Conservation (phyloP, 2,329 filamentous ascomycete genomes). For the Colletotrichum lupini region DNA sequence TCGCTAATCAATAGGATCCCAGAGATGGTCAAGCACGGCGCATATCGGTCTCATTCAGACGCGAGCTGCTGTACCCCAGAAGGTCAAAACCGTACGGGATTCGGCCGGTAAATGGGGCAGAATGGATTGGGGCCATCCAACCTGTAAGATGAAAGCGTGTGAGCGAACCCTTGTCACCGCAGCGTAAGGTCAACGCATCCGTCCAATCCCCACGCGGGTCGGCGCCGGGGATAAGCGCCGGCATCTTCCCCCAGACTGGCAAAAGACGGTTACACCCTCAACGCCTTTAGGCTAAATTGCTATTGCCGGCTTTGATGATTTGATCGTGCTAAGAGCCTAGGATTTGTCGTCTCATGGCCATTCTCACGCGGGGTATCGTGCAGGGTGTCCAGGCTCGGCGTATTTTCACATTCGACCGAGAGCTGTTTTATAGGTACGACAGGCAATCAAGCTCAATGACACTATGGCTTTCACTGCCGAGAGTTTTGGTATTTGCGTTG, state of each 20-base stretch:
- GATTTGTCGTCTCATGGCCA: neutral
- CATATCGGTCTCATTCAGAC: neutral
- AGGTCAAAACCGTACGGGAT: neutral
- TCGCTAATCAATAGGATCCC: neutral
- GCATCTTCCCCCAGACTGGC: neutral
- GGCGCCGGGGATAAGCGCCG: neutral
- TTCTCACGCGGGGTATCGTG: constrained; percentile 21
- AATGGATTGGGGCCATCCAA: neutral
- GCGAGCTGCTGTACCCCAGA: neutral
- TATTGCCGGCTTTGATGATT: constrained; percentile 20
- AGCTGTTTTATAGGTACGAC: neutral
- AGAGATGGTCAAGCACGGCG: neutral
- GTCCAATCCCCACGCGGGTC: neutral
- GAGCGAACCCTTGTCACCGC: neutral
- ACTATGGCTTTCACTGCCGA: neutral
- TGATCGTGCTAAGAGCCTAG: neutral
- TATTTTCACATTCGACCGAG: neutral
- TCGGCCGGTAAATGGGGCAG: neutral
- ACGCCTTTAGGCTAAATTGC: constrained; percentile 27
- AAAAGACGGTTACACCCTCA: constrained; percentile 9
- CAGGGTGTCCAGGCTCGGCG: neutral
- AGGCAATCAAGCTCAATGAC: neutral
- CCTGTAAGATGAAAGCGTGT: neutral
- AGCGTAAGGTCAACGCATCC: neutral
- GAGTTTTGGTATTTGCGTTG: neutral